phyloP scores from a whole-genome alignment of 345 rosid genomes.

The Tarenaya hassleriana region DNA sequence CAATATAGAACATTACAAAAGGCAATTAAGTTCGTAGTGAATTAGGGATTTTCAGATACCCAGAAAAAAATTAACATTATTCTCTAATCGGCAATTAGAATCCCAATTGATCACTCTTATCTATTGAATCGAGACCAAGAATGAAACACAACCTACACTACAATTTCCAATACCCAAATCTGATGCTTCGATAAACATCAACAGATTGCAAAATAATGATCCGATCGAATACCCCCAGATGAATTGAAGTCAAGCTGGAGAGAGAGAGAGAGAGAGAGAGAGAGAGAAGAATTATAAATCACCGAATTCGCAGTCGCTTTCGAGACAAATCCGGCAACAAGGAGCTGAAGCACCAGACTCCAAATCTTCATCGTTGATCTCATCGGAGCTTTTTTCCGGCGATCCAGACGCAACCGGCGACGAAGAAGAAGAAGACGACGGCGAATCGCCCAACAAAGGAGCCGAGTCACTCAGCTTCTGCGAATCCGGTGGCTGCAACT shows the following conservation, averaged over 20 bases:
- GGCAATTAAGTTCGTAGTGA: too few relatives aligned
- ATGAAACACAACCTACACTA: too few relatives aligned
- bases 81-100: too few relatives aligned
- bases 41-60: too few relatives aligned
- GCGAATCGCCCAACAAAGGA: slow-evolving; percentile 48
- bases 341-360: slow-evolving; percentile 60
- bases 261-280: too few relatives aligned
- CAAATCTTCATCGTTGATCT: slow-evolving; percentile 55
- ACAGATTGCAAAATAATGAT: not conserved
- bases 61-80: not conserved
- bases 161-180: too few relatives aligned
- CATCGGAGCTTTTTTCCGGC: slow-evolving; percentile 33
- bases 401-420: slow-evolving; percentile 9
- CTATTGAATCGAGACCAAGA: too few relatives aligned
- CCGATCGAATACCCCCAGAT: not conserved
- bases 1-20: too few relatives aligned
- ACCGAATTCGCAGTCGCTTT: slow-evolving; percentile 74
- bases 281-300: too few relatives aligned
- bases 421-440: slow-evolving; percentile 26
- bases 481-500: slow-evolving; percentile 42
- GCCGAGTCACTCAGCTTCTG: slow-evolving; percentile 55
- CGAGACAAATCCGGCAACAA: slow-evolving; percentile 89
- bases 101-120: too few relatives aligned
- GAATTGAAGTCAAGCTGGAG: too few relatives aligned
- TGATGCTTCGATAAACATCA: too few relatives aligned